A percentile compares a stretch with the other conserved stretches of the same genome.
These are phyloP conservation scores for Pichia sp. DNA, from an alignment of 1,139 yeast species.

Conservation along the genomic window DNA sequence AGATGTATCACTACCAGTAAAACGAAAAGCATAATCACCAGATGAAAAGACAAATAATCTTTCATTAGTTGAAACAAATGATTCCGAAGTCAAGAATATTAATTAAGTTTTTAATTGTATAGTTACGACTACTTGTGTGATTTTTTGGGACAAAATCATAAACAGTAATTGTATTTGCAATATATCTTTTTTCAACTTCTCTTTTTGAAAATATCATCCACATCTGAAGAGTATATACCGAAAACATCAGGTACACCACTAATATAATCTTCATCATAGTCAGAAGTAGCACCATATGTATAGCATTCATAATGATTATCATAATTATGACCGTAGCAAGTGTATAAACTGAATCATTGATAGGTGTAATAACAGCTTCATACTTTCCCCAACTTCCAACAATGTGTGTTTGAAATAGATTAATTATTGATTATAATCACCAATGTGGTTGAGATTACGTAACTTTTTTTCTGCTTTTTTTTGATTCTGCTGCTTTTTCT, in stretches of 20 bases:
- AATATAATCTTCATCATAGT: conserved; percentile 1
- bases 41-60: conserved; percentile 39
- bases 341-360: neutral
- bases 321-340: neutral
- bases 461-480: too few species aligned
- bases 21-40: conserved; percentile 37
- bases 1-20: conserved; percentile 36
- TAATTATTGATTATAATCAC: too few species aligned
- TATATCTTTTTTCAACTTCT: conserved; percentile 9
- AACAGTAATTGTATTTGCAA: conserved; percentile 2
- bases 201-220: conserved; percentile 1
- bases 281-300: neutral
- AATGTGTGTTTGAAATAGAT: too few species aligned
- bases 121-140: neutral
- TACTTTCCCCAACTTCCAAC: neutral
- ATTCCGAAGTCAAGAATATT: conserved; percentile 30
- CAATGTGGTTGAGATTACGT: neutral
- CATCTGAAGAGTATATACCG: conserved; percentile 3
- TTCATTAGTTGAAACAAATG: conserved; percentile 37
- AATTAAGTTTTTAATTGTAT: neutral
- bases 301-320: too few species aligned
- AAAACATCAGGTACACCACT: conserved; percentile 6
- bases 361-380: conserved; percentile 4
- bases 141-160: neutral
- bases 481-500: neutral